phyloP scores from a whole-genome alignment of 192 early-diverging fungal species.

The Linnemannia schmuckeri region DNA sequence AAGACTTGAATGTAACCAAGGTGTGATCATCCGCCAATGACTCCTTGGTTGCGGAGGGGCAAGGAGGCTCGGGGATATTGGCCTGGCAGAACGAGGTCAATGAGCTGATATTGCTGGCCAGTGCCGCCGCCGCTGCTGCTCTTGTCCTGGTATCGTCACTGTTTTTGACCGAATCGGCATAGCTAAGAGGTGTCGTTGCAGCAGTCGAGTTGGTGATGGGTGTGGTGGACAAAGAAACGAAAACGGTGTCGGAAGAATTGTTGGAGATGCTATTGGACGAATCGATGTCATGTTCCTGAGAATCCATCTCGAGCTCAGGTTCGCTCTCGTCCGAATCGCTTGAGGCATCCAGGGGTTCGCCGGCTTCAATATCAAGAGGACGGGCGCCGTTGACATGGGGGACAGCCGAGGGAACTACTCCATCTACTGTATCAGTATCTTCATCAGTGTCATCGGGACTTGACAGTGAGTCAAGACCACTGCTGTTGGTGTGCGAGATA shows the following conservation, averaged over 20 bases:
- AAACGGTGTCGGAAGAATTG: not conserved
- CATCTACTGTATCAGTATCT: slow-evolving; percentile 13
- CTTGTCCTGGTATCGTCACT: slow-evolving; percentile 20
- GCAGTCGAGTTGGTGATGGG: not conserved
- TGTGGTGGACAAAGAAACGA: slow-evolving; percentile 18
- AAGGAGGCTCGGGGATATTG: slow-evolving; percentile 45
- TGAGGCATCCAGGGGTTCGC: slow-evolving; percentile 12
- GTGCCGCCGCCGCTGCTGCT: not conserved
- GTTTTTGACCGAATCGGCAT: slow-evolving; percentile 39
- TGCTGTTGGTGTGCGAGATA: not conserved
- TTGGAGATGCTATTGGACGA: not conserved
- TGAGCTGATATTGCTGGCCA: slow-evolving; percentile 11
- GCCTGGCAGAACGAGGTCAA: slow-evolving; percentile 49
- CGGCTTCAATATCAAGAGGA: slow-evolving; percentile 46
- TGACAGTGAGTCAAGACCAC: not conserved
- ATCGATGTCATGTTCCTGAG: not conserved
- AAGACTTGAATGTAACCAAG: not conserved
- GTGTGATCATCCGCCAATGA: not conserved
- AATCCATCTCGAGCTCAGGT: slow-evolving; percentile 7
- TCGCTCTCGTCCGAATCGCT: slow-evolving; percentile 1
- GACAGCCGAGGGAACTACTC: slow-evolving; percentile 25
- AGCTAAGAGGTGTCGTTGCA: slow-evolving; percentile 20
- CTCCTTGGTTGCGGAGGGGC: not conserved
- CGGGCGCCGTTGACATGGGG: slow-evolving; percentile 19
- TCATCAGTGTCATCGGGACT: slow-evolving; percentile 9